Base-by-base conservation (phyloP, 768 basidiomycete species). In the Hortiboletus campestris region DNA sequence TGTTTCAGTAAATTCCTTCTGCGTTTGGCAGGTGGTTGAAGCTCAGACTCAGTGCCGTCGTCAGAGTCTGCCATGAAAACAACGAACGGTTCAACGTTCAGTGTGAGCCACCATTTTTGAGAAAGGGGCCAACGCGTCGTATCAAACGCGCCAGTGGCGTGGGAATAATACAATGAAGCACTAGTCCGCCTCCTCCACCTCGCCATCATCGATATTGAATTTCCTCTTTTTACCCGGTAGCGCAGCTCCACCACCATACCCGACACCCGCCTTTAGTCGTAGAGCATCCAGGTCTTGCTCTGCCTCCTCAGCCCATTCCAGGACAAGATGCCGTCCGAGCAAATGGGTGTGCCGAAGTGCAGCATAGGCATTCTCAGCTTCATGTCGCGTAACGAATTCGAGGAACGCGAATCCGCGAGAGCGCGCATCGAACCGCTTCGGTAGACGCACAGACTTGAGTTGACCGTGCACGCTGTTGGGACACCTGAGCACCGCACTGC, bases 361-460 rank as follows among this genome's bases (percentile, higher is more conserved):
- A 28, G 82, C 83, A 70, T 88, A 93, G 0, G 93, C 96, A 41
- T 87, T 87, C 69, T 93, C 89, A 2, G 96, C 96, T 65, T 99
- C 96, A 46, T 85, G 84, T 17, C 90, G 82, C 2, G 92, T 87
- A 19, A 90, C 81, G 68, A 98, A 98, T 61, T 99, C 95, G 63
- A 98, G 78, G 76, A 98, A 99, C 2, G 94, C 97, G 70, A 98
- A 99, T 4, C 97, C 97, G 32, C 97, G 85, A 2, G 90, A 86
- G 43, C 88, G 82, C 16, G 88, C 82, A 64, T 95, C 89, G 74
- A 96, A 91, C 68, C 94, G 94, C 71, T 88, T 89, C 16, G 97
- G 97, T 2, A 99, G 72, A 6, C 97, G 90, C 0, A 95, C 89
- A 0, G 95, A 95, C 73, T 97, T 98, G 74, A 98, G 84, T 51